phyloP scores from a whole-genome alignment of 768 basidiomycete genomes.

The Pleurotus sapidus region DNA sequence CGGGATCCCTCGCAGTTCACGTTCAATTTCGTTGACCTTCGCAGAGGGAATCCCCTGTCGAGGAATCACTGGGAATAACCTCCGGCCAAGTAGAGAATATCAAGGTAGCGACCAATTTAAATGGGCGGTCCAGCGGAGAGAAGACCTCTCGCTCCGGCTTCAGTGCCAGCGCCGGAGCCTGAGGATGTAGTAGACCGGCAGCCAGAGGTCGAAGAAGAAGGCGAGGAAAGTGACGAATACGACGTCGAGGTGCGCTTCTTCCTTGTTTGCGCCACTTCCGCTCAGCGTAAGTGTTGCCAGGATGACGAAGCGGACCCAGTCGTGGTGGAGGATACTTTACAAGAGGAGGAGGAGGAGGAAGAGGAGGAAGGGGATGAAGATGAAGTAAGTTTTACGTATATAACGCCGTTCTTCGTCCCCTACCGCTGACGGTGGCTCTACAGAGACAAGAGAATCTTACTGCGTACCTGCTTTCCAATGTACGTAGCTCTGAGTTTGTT shows the following conservation, averaged over 20 bases:
- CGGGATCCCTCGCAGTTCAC: too few relatives aligned
- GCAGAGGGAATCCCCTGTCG: neutral
- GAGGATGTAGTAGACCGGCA: conserved; percentile 13
- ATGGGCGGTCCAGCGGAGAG: neutral
- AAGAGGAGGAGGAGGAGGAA: conserved; percentile 24
- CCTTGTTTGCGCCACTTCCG: neutral
- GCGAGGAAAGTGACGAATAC: conserved; percentile 15
- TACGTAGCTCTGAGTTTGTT: neutral
- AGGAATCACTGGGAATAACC: neutral
- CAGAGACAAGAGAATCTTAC: conserved; percentile 1
- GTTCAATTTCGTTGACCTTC: too few relatives aligned
- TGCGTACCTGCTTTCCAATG: conserved; percentile 1
- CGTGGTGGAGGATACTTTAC: conserved; percentile 27
- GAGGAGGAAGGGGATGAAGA: conserved; percentile 27
- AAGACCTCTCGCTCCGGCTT: neutral
- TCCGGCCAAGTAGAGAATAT: too few relatives aligned
- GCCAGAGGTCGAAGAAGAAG: conserved; percentile 12
- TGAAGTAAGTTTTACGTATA: conserved; percentile 9
- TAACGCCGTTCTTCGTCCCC: too few relatives aligned
- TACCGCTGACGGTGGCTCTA: neutral
- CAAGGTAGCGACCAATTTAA: too few relatives aligned
- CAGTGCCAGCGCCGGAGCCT: neutral
- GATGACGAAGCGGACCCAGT: neutral
- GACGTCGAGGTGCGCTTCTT: conserved; percentile 9
- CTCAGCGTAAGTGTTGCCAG: conserved; percentile 2